Percentiles rank a stretch among this genome's conserved stretches.
Evolutionary conservation across 2,329 filamentous ascomycete species (phyloP).

Genomic region (Cytospora paraplurivora): DNA sequence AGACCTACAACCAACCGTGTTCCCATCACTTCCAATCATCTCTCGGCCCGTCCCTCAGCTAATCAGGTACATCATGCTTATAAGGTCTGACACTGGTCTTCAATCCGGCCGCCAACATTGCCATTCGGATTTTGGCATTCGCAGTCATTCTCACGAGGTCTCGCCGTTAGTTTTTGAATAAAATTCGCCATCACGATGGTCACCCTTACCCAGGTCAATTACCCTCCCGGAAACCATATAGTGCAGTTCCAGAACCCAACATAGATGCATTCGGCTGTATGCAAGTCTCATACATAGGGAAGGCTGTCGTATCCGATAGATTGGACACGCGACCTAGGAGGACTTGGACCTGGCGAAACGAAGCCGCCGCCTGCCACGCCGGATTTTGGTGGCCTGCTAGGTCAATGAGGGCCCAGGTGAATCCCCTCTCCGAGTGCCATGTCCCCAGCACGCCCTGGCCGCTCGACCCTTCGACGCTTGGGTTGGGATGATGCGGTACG

Average conservation of each 20-base stretch:
- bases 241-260: constrained; percentile 24
- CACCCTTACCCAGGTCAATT: not conserved
- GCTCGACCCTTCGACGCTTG: constrained; percentile 10
- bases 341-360: constrained; percentile 26
- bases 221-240: constrained; percentile 5
- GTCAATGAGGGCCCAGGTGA: constrained; percentile 24
- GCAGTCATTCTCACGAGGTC: constrained; percentile 12
- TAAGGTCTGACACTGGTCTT: constrained; percentile 22
- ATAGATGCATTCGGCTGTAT: constrained; percentile 18
- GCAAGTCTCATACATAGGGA: constrained; percentile 21
- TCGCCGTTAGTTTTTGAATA: constrained; percentile 13
- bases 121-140: constrained; percentile 4
- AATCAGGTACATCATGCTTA: constrained; percentile 19
- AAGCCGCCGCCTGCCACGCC: constrained; percentile 24
- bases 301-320: constrained; percentile 18
- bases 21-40: not conserved
- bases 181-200: constrained; percentile 22
- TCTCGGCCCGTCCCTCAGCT: constrained; percentile 19
- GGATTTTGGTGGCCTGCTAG: constrained; percentile 27
- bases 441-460: constrained; percentile 28
- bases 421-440: constrained; percentile 27
- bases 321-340: constrained; percentile 22
- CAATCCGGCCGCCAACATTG: constrained; percentile 10
- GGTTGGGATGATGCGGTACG: constrained; percentile 24
- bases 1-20: not conserved